Percentiles rank a stretch among this genome's conserved stretches.
Evolutionary conservation across 192 early-diverging fungal species (phyloP).

Genomic region (Hyaloraphidium curvatum): DNA sequence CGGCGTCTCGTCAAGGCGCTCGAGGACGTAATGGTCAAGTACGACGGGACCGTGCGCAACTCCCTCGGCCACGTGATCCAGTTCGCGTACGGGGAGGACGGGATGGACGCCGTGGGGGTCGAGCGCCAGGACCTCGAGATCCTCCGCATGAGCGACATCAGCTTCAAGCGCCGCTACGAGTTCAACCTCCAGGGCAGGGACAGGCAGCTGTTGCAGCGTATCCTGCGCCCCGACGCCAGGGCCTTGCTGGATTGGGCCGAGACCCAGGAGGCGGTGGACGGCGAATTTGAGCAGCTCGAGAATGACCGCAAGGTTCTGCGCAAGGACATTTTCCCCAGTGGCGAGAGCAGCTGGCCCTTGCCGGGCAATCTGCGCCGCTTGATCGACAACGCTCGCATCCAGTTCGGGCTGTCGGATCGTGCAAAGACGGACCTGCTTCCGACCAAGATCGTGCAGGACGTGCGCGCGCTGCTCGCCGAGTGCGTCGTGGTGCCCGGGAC

Average conservation of each 20-base stretch:
- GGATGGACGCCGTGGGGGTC: slow-evolving; percentile 83
- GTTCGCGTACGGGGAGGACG: slow-evolving; percentile 96
- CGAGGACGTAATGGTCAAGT: slow-evolving; percentile 94
- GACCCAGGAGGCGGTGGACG: slow-evolving; percentile 52
- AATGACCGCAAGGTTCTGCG: slow-evolving; percentile 60
- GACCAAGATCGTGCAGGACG: slow-evolving; percentile 36
- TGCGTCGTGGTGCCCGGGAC: slow-evolving; percentile 54
- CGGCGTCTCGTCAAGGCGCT: slow-evolving; percentile 94
- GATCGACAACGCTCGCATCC: slow-evolving; percentile 76
- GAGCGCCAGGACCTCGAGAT: slow-evolving; percentile 61
- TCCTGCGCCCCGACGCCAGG: too few relatives aligned
- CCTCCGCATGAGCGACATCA: slow-evolving; percentile 40
- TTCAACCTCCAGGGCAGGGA: too few relatives aligned
- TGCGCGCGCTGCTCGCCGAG: too few relatives aligned
- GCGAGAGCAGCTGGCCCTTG: slow-evolving; percentile 51
- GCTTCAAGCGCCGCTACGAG: slow-evolving; percentile 60
- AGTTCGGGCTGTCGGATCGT: too few relatives aligned
- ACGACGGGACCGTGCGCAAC: slow-evolving; percentile 93
- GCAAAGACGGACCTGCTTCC: neutral
- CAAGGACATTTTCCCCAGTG: slow-evolving; percentile 56
- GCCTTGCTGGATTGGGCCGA: slow-evolving; percentile 54
- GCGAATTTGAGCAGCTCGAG: slow-evolving; percentile 56
- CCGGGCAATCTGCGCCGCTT: slow-evolving; percentile 78
- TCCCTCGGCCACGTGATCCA: slow-evolving; percentile 83
- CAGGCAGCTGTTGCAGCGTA: too few relatives aligned